A percentile compares a stretch with the other conserved stretches of the same genome.
Conservation (phyloP, 805 yeast genomes). For the Schwanniomyces pseudopolymorphus region DNA sequence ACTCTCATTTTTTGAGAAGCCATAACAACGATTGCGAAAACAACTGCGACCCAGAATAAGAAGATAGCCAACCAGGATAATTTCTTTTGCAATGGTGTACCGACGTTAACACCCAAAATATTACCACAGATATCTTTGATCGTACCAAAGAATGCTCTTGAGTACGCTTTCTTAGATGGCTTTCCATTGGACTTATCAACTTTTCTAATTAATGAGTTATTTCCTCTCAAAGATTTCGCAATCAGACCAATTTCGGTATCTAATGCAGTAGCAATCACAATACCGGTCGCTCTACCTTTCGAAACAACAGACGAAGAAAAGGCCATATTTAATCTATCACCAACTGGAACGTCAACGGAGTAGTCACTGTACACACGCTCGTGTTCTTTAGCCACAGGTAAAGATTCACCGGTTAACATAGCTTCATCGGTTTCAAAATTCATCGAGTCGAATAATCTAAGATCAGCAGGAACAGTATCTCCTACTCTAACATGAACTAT, state of each 20-base stretch:
- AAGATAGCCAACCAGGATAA: constrained; percentile 51
- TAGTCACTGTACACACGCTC: constrained; percentile 35
- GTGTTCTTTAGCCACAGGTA: constrained; percentile 35
- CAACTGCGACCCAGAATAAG: constrained; percentile 46
- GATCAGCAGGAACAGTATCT: constrained; percentile 45
- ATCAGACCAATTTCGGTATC: constrained; percentile 43
- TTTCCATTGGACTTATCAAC: constrained; percentile 37
- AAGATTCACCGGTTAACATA: constrained; percentile 40
- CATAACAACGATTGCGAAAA: constrained; percentile 40
- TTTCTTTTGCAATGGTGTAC: constrained; percentile 47
- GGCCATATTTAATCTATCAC: constrained; percentile 35
- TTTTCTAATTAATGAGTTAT: constrained; percentile 21
- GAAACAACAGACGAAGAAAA: constrained; percentile 39
- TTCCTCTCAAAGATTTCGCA: constrained; percentile 31
- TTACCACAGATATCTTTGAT: constrained; percentile 42
- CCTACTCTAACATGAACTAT: constrained; percentile 40
- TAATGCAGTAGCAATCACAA: constrained; percentile 38
- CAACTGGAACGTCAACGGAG: constrained; percentile 34
- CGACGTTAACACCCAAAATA: constrained; percentile 46
- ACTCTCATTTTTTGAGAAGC: constrained; percentile 34
- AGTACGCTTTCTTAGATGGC: constrained; percentile 38
- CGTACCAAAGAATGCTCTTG: constrained; percentile 36
- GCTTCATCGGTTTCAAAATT: constrained; percentile 46
- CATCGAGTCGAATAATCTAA: constrained; percentile 33
- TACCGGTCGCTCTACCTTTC: constrained; percentile 42